These are phyloP conservation scores for Coemansia sp. DNA, from an alignment of 192 early-diverging fungal species.

Conservation along the genomic window DNA sequence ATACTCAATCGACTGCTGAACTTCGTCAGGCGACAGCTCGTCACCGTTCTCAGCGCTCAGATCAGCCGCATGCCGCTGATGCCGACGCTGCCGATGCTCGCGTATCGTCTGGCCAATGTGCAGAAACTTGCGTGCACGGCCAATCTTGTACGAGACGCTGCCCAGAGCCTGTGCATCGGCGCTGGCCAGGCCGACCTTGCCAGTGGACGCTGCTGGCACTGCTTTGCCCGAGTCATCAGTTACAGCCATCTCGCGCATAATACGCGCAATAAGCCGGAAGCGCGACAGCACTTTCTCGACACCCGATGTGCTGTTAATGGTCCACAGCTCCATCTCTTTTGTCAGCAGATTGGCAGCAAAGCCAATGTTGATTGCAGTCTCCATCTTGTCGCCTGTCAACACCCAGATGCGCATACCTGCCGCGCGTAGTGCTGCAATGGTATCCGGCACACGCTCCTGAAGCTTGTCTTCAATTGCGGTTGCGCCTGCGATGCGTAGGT, in stretches of 20 bases:
- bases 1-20: slow-evolving; percentile 45
- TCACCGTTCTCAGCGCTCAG: slow-evolving; percentile 16
- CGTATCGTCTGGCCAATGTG: slow-evolving; percentile 30
- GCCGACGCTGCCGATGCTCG: slow-evolving; percentile 12
- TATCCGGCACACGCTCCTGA: slow-evolving; percentile 93
- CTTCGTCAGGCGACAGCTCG: slow-evolving; percentile 29
- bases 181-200: slow-evolving; percentile 20
- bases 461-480: slow-evolving; percentile 97
- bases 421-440: slow-evolving; percentile 74
- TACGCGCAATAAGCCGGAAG: slow-evolving; percentile 47
- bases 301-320: slow-evolving; percentile 50
- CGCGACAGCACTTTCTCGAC: slow-evolving; percentile 45
- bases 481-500: slow-evolving; percentile 82
- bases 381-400: slow-evolving; percentile 95
- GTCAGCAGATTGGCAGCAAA: slow-evolving; percentile 77
- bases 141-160: slow-evolving; percentile 52
- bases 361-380: slow-evolving; percentile 98
- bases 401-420: slow-evolving; percentile 98
- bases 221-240: slow-evolving; percentile 7
- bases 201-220: background rate
- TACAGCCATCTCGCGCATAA: slow-evolving; percentile 47
- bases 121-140: slow-evolving; percentile 45
- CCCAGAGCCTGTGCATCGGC: slow-evolving; percentile 46
- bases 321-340: slow-evolving; percentile 69
- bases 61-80: slow-evolving; percentile 1